Evolutionary conservation across 208 protist species (phyloP), one percentile per base, ranked within the genome.

Genomic region (Kentomonas sorsogonicus): DNA sequence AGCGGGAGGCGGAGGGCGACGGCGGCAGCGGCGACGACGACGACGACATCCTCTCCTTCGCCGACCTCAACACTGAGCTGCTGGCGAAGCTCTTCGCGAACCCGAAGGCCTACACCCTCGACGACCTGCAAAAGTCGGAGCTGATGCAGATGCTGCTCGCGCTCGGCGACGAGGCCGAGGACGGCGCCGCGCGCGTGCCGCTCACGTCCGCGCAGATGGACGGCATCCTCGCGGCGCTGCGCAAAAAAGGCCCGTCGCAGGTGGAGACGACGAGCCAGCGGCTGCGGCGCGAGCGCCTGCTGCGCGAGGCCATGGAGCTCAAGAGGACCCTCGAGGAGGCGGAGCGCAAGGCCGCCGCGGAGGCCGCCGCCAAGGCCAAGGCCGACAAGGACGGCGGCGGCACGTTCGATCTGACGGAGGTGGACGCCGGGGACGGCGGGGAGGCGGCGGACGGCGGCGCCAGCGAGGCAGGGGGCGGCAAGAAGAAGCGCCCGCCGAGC

Each of bases 91-190:
- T 88, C 11, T 69, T 81, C 27, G 47, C 30, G 2, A 66, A 67
- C 44, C 50, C 66, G 9, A 34, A 72, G 4, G 58, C 55, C 25
- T 87, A 79, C 60, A 71, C 74, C 25, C 60, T 89, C 1, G 75
- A 83, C 23, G 70, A 74, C 16, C 75, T 86, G 26, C 72, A 83
- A 20, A 22, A 71, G 55, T 79, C 72, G 15, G 72, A 72, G 58
- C 70, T 83, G 16, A 78, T 81, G 75, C 38, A 51, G 39, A 53
- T 52, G 25, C 74, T 88, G 4, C 62, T 88, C 31, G 74, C 45
- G 34, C 66, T 75, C 55, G 60, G 51, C 48, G 69, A 79, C 41
- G 69, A 60, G 22, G 50, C 46, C 38, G 65, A 53, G 26, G 63
- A 53, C 1, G 54, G 50, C 29, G 48, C 43, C 11, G 43, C 46